These are phyloP conservation scores for Xylaria sp. DNA, from an alignment of 2,329 filamentous ascomycete genomes.

Conservation along the genomic window DNA sequence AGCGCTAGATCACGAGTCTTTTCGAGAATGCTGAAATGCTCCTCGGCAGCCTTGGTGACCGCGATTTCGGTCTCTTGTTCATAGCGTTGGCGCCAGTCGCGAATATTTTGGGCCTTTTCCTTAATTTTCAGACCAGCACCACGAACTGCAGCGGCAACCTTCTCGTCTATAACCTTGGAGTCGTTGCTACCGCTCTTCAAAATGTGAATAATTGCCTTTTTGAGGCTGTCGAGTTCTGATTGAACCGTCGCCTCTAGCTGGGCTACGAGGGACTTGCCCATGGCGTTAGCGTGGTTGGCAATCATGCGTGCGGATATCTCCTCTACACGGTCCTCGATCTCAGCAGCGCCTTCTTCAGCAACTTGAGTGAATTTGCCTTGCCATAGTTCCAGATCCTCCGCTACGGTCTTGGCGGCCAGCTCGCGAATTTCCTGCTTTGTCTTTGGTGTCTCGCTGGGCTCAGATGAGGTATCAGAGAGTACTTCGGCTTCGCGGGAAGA, in stretches of 20 bases:
- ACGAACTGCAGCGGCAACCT: slow-evolving; percentile 65
- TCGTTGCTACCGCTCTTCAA: slow-evolving; percentile 65
- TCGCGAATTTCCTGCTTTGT: slow-evolving; percentile 66
- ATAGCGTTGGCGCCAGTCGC: slow-evolving; percentile 79
- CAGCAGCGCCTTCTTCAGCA: slow-evolving; percentile 79
- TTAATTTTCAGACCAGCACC: slow-evolving; percentile 78
- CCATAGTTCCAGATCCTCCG: slow-evolving; percentile 84
- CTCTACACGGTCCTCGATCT: slow-evolving; percentile 77
- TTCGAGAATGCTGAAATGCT: slow-evolving; percentile 84
- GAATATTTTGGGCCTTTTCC: slow-evolving; percentile 78
- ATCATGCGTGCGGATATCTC: slow-evolving; percentile 69
- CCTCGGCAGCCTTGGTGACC: slow-evolving; percentile 78
- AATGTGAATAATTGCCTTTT: slow-evolving; percentile 72
- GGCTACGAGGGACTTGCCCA: slow-evolving; percentile 73
- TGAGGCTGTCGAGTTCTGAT: slow-evolving; percentile 72
- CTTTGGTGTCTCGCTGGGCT: slow-evolving; percentile 51
- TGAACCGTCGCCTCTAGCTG: slow-evolving; percentile 76
- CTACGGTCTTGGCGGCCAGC: slow-evolving; percentile 73
- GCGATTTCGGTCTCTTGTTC: slow-evolving; percentile 75
- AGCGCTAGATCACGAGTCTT: slow-evolving; percentile 85
- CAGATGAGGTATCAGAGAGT: slow-evolving; percentile 38
- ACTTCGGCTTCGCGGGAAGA: slow-evolving; percentile 40
- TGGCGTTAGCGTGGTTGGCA: slow-evolving; percentile 70
- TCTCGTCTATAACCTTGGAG: slow-evolving; percentile 55
- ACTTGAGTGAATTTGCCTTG: slow-evolving; percentile 88